phyloP scores from a whole-genome alignment of 768 basidiomycete species.

The Cantharellus cinnabarinus region DNA sequence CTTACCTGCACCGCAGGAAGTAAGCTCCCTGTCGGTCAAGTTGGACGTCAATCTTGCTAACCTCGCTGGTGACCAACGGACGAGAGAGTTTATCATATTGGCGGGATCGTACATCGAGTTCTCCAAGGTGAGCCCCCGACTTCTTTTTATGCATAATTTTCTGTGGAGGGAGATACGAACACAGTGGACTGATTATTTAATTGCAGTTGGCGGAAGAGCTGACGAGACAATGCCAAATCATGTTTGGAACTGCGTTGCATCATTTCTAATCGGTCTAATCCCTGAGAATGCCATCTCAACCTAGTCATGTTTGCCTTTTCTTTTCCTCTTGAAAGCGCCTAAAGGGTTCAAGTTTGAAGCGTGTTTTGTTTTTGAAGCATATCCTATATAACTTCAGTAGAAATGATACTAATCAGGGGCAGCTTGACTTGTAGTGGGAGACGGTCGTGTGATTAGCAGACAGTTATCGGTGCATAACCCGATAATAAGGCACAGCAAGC shows the following conservation, averaged over 20 bases:
- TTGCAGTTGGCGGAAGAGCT: conserved; percentile 1
- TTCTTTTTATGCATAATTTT: not conserved
- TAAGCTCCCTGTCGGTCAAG: not conserved
- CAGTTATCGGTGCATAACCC: no score
- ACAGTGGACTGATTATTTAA: not conserved
- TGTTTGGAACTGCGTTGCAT: conserved; percentile 1
- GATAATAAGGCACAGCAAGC: no score
- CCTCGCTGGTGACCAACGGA: not conserved
- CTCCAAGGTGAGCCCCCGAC: not conserved
- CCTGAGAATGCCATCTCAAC: no score
- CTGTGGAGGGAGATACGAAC: not conserved
- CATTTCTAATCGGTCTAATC: not conserved
- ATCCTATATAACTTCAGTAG: no score
- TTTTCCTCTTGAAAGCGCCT: no score
- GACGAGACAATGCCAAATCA: not conserved
- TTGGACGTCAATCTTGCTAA: not conserved
- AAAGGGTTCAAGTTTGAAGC: no score
- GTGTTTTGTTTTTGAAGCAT: no score
- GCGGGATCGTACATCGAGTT: conserved; percentile 1
- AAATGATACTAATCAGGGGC: no score
- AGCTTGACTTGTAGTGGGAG: no score
- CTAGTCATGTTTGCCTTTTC: no score
- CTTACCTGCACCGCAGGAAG: not conserved
- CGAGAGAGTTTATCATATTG: not conserved
- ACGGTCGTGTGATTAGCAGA: no score